phyloP scores from a whole-genome alignment of 2,329 filamentous ascomycete species.

The Fusarium solani-melongenae region DNA sequence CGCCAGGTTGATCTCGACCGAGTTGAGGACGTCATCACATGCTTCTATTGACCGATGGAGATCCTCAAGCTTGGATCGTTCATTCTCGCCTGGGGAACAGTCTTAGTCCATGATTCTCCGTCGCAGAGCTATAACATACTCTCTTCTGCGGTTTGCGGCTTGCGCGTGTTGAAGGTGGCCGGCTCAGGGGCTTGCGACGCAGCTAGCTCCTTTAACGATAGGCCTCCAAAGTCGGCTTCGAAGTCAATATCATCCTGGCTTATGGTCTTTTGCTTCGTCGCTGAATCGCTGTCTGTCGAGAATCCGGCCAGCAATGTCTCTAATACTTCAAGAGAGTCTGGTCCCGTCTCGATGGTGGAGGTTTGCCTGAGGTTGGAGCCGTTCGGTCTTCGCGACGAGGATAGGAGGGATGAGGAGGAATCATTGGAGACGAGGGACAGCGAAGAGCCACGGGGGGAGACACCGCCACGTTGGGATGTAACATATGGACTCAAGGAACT shows the following conservation, averaged over 20 bases:
- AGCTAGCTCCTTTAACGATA: slow-evolving; percentile 80
- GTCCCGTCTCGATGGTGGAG: slow-evolving; percentile 61
- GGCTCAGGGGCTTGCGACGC: slow-evolving; percentile 45
- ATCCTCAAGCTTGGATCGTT: slow-evolving; percentile 88
- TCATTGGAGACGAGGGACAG: slow-evolving; percentile 82
- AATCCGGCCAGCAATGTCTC: slow-evolving; percentile 56
- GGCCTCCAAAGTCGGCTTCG: slow-evolving; percentile 81
- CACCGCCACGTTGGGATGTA: slow-evolving; percentile 73
- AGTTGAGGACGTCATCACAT: slow-evolving; percentile 92
- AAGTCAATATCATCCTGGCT: slow-evolving; percentile 67
- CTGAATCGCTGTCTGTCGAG: slow-evolving; percentile 22
- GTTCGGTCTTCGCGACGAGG: slow-evolving; percentile 71
- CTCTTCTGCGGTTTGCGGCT: slow-evolving; percentile 74
- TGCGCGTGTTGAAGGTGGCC: slow-evolving; percentile 50
- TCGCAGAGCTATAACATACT: slow-evolving; percentile 62
- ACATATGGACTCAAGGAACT: slow-evolving; percentile 76
- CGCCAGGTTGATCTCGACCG: slow-evolving; percentile 90
- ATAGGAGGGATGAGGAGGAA: slow-evolving; percentile 79
- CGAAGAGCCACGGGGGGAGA: slow-evolving; percentile 79
- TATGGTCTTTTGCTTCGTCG: slow-evolving; percentile 42
- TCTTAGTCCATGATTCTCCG: background rate
- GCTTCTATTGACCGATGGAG: slow-evolving; percentile 88
- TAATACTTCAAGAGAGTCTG: slow-evolving; percentile 79
- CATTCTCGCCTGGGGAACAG: slow-evolving; percentile 71
- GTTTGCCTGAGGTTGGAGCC: slow-evolving; percentile 75